These are phyloP conservation scores for Paracamarosporium sp. DNA, from an alignment of 2,329 filamentous ascomycete genomes.

Conservation along the genomic window DNA sequence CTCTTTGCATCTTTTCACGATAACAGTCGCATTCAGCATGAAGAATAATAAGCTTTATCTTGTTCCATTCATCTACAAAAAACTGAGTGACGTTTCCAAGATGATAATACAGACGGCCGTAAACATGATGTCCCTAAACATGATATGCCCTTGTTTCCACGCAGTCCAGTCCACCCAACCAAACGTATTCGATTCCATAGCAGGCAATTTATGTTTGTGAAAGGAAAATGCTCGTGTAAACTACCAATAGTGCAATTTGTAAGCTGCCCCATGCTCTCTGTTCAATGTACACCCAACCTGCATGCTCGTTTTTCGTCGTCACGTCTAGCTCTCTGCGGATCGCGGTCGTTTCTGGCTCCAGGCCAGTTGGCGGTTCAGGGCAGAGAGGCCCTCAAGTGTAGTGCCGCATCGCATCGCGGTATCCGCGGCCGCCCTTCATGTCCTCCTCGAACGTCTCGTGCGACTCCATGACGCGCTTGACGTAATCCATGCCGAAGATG, in stretches of 20 bases:
- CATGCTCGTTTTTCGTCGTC: background rate
- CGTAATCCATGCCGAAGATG: slow-evolving; percentile 77
- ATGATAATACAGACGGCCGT: background rate
- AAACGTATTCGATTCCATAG: background rate
- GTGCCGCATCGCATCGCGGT: slow-evolving; percentile 82
- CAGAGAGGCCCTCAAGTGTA: slow-evolving; percentile 61
- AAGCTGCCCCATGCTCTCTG: background rate
- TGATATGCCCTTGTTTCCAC: no score
- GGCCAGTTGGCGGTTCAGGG: no score
- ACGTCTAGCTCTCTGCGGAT: background rate
- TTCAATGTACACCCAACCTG: background rate
- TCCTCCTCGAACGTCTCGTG: slow-evolving; percentile 84
- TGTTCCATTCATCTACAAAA: no score
- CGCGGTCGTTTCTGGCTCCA: no score
- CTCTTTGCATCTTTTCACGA: no score
- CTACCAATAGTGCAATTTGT: background rate
- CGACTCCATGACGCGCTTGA: slow-evolving; percentile 83
- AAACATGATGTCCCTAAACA: background rate
- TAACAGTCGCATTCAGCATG: no score
- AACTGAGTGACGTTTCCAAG: background rate
- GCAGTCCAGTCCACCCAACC: background rate
- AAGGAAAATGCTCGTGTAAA: no score
- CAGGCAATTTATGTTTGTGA: no score
- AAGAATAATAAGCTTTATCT: no score
- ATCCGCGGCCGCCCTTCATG: slow-evolving; percentile 80